These are phyloP conservation scores for Coemansia sp. DNA, from an alignment of 192 early-diverging fungal genomes.

Conservation along the genomic window DNA sequence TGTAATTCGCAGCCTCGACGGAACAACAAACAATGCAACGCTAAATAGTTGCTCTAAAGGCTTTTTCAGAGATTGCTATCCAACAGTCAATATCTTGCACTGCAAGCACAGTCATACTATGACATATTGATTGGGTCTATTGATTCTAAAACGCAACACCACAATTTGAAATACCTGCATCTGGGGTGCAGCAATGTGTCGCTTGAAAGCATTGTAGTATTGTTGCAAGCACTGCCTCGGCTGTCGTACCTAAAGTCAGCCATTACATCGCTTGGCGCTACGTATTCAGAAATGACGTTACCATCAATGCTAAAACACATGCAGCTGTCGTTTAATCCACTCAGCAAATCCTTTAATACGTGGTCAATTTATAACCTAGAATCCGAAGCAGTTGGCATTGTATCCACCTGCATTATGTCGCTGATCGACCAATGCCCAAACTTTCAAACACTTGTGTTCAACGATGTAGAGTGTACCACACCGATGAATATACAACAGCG, in stretches of 20 bases:
- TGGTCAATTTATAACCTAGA: not conserved
- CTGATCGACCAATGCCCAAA: not conserved
- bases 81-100: not conserved
- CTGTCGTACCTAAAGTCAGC: not conserved
- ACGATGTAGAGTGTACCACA: not conserved
- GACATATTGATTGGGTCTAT: not conserved
- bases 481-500: not conserved
- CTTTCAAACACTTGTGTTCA: not conserved
- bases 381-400: not conserved
- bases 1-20: not conserved
- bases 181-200: not conserved
- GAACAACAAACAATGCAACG: not conserved
- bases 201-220: not conserved
- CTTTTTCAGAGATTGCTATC: not conserved
- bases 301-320: not conserved
- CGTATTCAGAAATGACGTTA: not conserved
- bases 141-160: not conserved
- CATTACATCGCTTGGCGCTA: not conserved
- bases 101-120: not conserved
- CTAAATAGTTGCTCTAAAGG: not conserved
- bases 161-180: not conserved
- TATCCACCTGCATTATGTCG: not conserved
- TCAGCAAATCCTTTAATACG: not conserved
- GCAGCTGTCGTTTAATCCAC: not conserved
- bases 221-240: not conserved